Evolutionary conservation across 768 basidiomycete genomes (phyloP), one percentile per base, ranked within the genome.

Genomic region (Mycena latifolia): DNA sequence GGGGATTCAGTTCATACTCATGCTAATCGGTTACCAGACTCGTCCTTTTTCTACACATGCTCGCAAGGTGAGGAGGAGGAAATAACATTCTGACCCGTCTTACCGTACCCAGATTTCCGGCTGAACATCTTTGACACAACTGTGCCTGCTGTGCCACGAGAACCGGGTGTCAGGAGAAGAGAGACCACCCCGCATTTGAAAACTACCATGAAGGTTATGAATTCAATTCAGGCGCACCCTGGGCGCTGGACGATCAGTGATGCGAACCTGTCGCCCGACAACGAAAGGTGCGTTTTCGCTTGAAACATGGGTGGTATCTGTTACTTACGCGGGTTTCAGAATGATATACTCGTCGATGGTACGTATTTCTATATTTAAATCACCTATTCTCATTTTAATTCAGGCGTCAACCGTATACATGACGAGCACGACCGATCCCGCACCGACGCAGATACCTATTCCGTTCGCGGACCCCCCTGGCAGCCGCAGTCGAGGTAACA

Each of bases 171-270:
- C 66, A 43, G 72, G 65, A 55, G 28, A 15, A 25, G 31, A 35
- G 25, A 53, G 45, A 6, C 11, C 24, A 20, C 78, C 54, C 59
- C 67, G 3, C 71, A 79, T 65, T 71, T 86, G 15, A 69, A 76
- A 48, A 84, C 85, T 24, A 81, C 74, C 29, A 82, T 87, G 82
- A 78, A 80, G 54, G 73, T 86, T 8, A 80, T 79, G 67, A 79
- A 94, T 74, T 89, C 88, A 1, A 92, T 97, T 50, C 85, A 89
- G 73, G 96, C 93, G 0, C 81, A 86, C 35, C 84, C 87, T 18
- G 93, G 93, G 0, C 83, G 88, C 37, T 99, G 96, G 96, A 98
- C 96, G 0, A 93, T 99, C 61, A 98, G 96, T 9, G 98, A 98
- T 78, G 92, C 92, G 24, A 94, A 98, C 77, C 81, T 96, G 22